These are phyloP conservation scores for Cryomyces minteri DNA, from an alignment of 495 filamentous ascomycete genomes.

Conservation along the genomic window DNA sequence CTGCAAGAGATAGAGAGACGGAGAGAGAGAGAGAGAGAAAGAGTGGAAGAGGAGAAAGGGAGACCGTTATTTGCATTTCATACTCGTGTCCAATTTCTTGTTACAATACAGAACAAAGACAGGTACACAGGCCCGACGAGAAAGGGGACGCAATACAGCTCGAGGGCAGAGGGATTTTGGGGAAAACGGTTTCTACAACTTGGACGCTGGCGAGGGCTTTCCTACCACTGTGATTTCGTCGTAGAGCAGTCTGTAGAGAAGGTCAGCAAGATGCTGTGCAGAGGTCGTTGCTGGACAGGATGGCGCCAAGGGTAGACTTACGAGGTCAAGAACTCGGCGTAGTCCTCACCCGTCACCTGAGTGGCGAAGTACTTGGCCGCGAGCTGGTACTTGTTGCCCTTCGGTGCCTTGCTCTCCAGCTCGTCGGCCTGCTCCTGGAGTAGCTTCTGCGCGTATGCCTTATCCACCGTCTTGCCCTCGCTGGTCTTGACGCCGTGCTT, in stretches of 20 bases:
- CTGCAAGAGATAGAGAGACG: too few species aligned
- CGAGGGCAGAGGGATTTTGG: too few species aligned
- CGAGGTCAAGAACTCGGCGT: constrained; percentile 68
- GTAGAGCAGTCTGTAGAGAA: background rate
- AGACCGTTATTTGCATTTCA: too few species aligned
- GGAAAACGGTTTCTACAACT: background rate
- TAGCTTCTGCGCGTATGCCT: constrained; percentile 70
- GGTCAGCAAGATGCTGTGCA: too few species aligned
- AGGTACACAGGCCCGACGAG: too few species aligned
- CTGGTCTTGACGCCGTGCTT: constrained; percentile 68
- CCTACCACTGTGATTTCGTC: background rate
- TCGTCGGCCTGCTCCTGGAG: constrained; percentile 72
- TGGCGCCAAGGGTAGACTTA: too few species aligned
- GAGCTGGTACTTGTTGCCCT: constrained; percentile 82
- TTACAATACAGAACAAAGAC: too few species aligned
- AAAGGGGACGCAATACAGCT: too few species aligned
- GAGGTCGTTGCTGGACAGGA: too few species aligned
- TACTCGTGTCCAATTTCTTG: too few species aligned
- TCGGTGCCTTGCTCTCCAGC: constrained; percentile 53
- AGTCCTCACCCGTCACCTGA: constrained; percentile 93
- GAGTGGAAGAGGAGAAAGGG: too few species aligned
- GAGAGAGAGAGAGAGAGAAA: too few species aligned
- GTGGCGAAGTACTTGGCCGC: constrained; percentile 82
- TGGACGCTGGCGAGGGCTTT: background rate
- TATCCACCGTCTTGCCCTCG: constrained; percentile 87